Conservation (phyloP, 148 eudicot species). For the Rhododendron griersonianum region DNA sequence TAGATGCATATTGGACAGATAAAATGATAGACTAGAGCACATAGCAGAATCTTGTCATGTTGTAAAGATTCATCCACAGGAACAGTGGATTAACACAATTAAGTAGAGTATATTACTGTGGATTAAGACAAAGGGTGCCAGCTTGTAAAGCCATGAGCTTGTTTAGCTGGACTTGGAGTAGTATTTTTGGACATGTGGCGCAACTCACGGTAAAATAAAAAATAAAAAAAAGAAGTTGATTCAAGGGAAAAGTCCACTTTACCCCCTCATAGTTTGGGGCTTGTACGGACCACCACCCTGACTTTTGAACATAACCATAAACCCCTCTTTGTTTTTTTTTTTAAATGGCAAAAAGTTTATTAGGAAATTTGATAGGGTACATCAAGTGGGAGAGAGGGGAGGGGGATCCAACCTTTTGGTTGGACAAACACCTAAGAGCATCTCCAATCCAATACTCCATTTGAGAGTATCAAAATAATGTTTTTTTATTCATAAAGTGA, state of each 20-base stretch:
- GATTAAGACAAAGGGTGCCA: background rate
- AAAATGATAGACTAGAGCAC: background rate
- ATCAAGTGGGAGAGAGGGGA: no score
- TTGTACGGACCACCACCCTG: background rate
- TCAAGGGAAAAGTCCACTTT: background rate
- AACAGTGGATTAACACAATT: background rate
- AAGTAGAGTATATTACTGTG: background rate
- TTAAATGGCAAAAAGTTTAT: background rate
- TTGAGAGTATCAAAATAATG: no score
- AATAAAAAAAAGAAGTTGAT: no score
- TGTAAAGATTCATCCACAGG: background rate
- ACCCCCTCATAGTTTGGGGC: background rate
- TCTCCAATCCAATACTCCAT: no score
- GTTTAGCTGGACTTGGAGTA: background rate
- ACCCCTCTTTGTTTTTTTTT: no score
- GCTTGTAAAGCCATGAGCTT: background rate
- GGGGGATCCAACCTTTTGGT: no score
- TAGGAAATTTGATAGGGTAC: no score
- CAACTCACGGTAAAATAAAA: background rate
- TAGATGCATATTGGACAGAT: no score
- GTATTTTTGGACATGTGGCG: background rate
- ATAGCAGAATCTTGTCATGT: background rate
- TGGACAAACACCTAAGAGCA: no score
- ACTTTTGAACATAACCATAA: no score
- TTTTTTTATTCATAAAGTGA: no score